These are phyloP conservation scores for Mucor velutinosus DNA, from an alignment of 371 early-diverging fungal genomes.

Conservation along the genomic window DNA sequence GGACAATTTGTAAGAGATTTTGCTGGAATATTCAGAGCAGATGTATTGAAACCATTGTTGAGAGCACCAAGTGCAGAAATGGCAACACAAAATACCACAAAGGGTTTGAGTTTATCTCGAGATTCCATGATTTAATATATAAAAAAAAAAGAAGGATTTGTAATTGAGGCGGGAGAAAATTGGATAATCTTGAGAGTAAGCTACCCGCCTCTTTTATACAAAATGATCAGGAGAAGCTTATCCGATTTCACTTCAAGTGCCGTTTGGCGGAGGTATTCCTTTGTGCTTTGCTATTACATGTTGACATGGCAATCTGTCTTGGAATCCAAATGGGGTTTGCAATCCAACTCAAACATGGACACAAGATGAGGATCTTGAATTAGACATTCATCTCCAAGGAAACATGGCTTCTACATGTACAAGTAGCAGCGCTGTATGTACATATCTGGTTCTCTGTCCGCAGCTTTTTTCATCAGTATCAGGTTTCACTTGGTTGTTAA, in stretches of 20 bases:
- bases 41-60: conserved; percentile 51
- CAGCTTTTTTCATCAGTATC: neutral
- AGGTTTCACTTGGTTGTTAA: neutral
- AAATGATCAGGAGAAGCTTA: neutral
- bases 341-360: neutral
- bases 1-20: conserved; percentile 40
- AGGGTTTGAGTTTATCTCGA: conserved; percentile 33
- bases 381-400: neutral
- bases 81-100: conserved; percentile 44
- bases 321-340: neutral
- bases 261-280: neutral
- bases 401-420: neutral
- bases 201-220: neutral
- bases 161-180: neutral
- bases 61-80: conserved; percentile 47
- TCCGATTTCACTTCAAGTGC: neutral
- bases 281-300: neutral
- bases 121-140: neutral
- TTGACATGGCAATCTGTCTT: neutral
- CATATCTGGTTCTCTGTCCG: neutral
- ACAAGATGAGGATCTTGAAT: neutral
- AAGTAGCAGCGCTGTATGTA: neutral
- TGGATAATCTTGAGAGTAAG: neutral
- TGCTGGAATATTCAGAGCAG: conserved; percentile 48
- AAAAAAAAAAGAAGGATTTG: neutral